Conservation (phyloP, 2,329 filamentous ascomycete genomes). For the Ophiostoma australiae region DNA sequence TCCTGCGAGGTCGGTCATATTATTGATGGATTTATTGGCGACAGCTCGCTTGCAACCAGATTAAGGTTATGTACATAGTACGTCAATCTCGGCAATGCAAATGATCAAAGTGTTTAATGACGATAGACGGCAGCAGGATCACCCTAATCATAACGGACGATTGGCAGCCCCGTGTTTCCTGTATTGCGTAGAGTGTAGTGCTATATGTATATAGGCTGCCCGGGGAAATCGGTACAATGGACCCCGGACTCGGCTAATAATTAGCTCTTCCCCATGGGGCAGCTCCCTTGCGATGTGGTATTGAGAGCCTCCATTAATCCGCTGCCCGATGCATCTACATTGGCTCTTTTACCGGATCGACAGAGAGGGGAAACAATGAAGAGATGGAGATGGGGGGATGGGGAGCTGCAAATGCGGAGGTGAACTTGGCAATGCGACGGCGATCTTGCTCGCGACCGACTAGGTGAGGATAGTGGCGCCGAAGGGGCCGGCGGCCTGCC, state of each 20-base stretch:
- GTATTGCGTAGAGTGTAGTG: neutral
- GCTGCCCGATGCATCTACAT: conserved; percentile 9
- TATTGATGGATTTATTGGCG: neutral
- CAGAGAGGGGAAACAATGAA: conserved; percentile 7
- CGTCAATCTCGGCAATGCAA: neutral
- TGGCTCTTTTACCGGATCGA: neutral
- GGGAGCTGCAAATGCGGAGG: neutral
- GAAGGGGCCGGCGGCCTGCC: neutral
- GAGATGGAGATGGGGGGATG: neutral
- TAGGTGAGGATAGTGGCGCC: neutral
- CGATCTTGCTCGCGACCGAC: neutral
- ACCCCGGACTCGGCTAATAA: neutral
- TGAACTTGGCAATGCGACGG: neutral
- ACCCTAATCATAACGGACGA: neutral
- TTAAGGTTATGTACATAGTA: neutral
- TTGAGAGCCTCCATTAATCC: neutral
- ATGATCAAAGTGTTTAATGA: neutral
- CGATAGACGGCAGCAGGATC: neutral
- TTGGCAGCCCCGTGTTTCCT: neutral
- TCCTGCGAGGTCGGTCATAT: neutral
- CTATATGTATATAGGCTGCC: neutral
- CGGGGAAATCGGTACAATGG: neutral
- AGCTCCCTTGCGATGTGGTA: conserved; percentile 4
- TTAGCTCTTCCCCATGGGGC: conserved; percentile 11
- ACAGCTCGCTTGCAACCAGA: neutral